Base-by-base conservation (phyloP, 2,329 filamentous ascomycete genomes). In the Aspergillus clavatus region DNA sequence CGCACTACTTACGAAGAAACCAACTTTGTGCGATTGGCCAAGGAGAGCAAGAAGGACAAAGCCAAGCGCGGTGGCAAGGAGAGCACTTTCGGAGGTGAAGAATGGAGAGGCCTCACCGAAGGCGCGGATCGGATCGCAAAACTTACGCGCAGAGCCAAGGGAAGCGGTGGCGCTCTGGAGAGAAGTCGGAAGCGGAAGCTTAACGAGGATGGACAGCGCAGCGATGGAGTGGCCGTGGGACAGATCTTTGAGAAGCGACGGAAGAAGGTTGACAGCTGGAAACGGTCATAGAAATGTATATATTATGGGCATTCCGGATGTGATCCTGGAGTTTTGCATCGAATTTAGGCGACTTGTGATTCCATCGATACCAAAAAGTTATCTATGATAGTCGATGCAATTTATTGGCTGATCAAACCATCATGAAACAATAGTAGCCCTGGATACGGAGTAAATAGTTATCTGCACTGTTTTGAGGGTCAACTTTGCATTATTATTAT, bases 21-120 rank as follows among this genome's bases (percentile, higher is more conserved):
- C 56, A 95, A 98, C 72, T 91, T 96, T 61, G 82, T 88, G 12
- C 87, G 93, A 56, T 73, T 98, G 58, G 89, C 91, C 10, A 84
- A 83, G 59, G 81, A 87, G 67, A 87, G 82, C 71, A 97, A 95
- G 77, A 95, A 95, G 72, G 89, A 95, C 4, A 72, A 75, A 47
- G 78, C 81, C 38, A 84, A 86, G 72, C 82, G 79, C 65, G 66
- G 68, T 14, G 64, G 68, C 28, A 59, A 59, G 45, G 69, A 74
- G 63, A 72, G 59, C 70, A 83, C 76, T 68, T 96, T 87, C 70
- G 91, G 91, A 50, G 93, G 93, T 41, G 93, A 97, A 70, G 93
- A 97, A 63, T 97, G 89, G 88, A 81, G 84, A 52, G 83, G 86
- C 21, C 73, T 98, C 36, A 88, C 87, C 45, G 84, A 90, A 63